Base-by-base conservation (phyloP, 1,284 basidiomycete genomes). In the Vanrija pseudolonga region DNA sequence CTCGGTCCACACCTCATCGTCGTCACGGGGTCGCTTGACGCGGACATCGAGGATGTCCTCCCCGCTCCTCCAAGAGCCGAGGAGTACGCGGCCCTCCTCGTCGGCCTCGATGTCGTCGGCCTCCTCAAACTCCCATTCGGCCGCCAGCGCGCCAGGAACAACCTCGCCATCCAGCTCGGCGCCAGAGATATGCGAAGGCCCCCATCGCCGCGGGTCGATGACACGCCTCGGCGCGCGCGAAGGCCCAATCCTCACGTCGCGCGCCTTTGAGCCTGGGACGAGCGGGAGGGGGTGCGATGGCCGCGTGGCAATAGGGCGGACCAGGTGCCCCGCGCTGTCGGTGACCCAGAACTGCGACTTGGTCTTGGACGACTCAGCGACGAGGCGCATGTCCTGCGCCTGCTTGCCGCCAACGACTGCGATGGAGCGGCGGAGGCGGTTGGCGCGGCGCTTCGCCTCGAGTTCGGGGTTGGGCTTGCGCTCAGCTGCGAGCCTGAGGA, bases 381-480 rank as follows among this genome's bases (percentile, higher is more conserved):
- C 65, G 3, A 61, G 41, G 15, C 67, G 54, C 67, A 73, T 71
- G 65, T 75, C 72, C 47, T 75, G 71, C 12, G 68, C 66, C 49
- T 67, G 55, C 52, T 69, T 73, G 15, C 71, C 73, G 5, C 71
- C 66, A 23, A 59, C 67, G 9, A 6, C n/a, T 1, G 24, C 40
- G 32, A 45, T 36, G 2, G 47, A 42, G 20, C 59, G 55, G 28
- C 45, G 22, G 11, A 56, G 40, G 2, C 59, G 59, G 39, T 53
- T 51, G 26, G 24, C 40, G 12, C 19, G 6, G 17, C 55, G 55
- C 24, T 20, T 18, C 18, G 45, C 45, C 38, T 65, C 59, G 23
- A 55, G 51, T 43, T 51, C 55, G 23, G 50, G 19, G 4, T 53
- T 47, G 0, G 66, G 61, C 38, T 59, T 52, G 19, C 64, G 53